Evolutionary conservation across 1,284 basidiomycete species (phyloP), one percentile per base, ranked within the genome.

Genomic region (Apiotrichum brassicae): DNA sequence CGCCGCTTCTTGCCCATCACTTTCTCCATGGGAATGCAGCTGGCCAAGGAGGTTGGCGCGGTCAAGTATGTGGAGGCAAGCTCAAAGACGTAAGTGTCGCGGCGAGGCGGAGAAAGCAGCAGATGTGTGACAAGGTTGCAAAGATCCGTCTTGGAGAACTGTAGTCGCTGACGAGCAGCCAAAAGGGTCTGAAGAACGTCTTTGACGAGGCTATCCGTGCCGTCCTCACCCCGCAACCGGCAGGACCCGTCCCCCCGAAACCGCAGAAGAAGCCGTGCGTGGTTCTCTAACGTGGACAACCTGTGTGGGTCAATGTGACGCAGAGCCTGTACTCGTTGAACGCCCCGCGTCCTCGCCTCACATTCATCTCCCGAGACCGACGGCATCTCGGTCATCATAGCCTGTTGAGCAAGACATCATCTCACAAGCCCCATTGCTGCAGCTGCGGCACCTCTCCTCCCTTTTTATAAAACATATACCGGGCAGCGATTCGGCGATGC

Each of bases 61-160:
- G 87, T 94, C 60, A 94, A 92, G 73, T 98, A 97, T 70, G 76
- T 97, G 52, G 94, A 98, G 74, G 97, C 94, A 72, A 95, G 91
- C 41, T 92, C 91, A 37, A 78, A 97, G 66, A 97, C 94, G 53
- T 63, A 53, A 59, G 62, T 60, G 4, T 25, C 7, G 16, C n/a
- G n/a, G n/a, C n/a, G n/a, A n/a, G n/a, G n/a, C n/a, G n/a, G n/a
- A n/a, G n/a, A n/a, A n/a, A n/a, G n/a, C n/a, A n/a, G n/a, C n/a
- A n/a, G n/a, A n/a, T n/a, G n/a, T n/a, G n/a, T n/a, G n/a, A n/a
- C n/a, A n/a, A n/a, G n/a, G n/a, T n/a, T n/a, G n/a, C n/a, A n/a
- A n/a, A n/a, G n/a, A n/a, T n/a, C n/a, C n/a, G n/a, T n/a, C n/a
- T n/a, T n/a, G n/a, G n/a, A n/a, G n/a, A n/a, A n/a, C n/a, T n/a